These are phyloP conservation scores for Ganoderma meredithae DNA, from an alignment of 1,284 basidiomycete species.

Conservation along the genomic window DNA sequence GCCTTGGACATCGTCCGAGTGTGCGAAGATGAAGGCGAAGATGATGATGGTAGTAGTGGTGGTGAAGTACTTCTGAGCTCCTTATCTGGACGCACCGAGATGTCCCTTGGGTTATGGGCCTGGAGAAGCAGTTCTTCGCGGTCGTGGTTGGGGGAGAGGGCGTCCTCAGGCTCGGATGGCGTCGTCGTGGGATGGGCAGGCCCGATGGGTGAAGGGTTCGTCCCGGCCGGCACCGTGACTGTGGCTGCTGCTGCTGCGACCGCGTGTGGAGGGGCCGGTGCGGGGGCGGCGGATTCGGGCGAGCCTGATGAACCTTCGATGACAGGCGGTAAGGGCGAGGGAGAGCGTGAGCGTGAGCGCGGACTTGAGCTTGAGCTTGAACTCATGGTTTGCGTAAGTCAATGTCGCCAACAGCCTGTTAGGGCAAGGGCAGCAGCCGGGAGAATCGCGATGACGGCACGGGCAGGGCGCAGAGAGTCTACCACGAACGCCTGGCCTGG, in stretches of 20 bases:
- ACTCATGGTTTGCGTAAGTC: slow-evolving; percentile 4
- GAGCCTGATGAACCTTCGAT: not conserved
- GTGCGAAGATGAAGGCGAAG: not conserved
- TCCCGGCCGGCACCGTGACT: slow-evolving; percentile 9
- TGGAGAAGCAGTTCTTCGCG: no score
- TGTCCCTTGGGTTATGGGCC: no score
- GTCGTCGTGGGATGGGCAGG: slow-evolving; percentile 23
- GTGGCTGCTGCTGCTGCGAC: slow-evolving; percentile 8
- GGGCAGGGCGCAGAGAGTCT: not conserved
- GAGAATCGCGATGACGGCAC: not conserved
- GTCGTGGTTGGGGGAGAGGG: not conserved
- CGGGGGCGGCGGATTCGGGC: slow-evolving; percentile 13
- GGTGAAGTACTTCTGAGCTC: not conserved
- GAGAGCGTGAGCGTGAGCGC: slow-evolving; percentile 6
- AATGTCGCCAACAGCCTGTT: not conserved
- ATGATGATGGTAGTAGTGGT: slow-evolving; percentile 1
- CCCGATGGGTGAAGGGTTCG: slow-evolving; percentile 18
- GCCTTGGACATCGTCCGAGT: slow-evolving; percentile 16
- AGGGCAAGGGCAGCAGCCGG: not conserved
- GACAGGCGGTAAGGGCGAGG: slow-evolving; percentile 2
- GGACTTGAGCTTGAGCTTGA: slow-evolving; percentile 11
- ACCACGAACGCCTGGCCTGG: not conserved
- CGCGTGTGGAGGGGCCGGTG: slow-evolving; percentile 18
- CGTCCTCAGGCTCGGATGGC: slow-evolving; percentile 23
- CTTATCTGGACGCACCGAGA: not conserved